Evolutionary conservation across 306 rosid genomes (phyloP).

Genomic region (Begonia loranthoides): DNA sequence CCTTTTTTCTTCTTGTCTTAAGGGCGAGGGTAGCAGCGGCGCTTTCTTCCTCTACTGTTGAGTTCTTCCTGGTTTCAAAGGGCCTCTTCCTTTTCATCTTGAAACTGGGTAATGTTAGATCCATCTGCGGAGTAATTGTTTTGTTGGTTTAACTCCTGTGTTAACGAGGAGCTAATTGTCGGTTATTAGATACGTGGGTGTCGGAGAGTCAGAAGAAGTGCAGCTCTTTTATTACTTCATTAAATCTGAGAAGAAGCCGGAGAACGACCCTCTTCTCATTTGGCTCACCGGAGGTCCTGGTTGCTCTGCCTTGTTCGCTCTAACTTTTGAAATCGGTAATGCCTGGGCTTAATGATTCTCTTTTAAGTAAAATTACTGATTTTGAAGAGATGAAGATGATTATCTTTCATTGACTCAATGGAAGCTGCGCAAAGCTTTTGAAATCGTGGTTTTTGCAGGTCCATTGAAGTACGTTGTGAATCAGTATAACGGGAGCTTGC

Average conservation of each 20-base stretch:
- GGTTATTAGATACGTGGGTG: slow-evolving; percentile 46
- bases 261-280: slow-evolving; percentile 46
- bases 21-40: slow-evolving; percentile 3
- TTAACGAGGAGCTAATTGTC: not conserved
- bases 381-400: not conserved
- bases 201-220: slow-evolving; percentile 40
- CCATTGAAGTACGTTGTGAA: slow-evolving; percentile 31
- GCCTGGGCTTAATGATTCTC: too few relatives aligned
- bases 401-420: too few relatives aligned
- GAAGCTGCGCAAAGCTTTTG: not conserved
- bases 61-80: slow-evolving; percentile 54
- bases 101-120: slow-evolving; percentile 42
- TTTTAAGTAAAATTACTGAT: not conserved
- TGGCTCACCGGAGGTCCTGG: slow-evolving; percentile 80
- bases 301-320: slow-evolving; percentile 38
- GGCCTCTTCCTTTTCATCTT: slow-evolving; percentile 48
- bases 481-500: slow-evolving; percentile 35
- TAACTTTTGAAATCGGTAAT: slow-evolving; percentile 38
- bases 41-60: slow-evolving; percentile 9
- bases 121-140: not conserved
- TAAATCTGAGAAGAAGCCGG: slow-evolving; percentile 40
- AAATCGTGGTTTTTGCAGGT: slow-evolving; percentile 38
- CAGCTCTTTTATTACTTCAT: slow-evolving; percentile 49
- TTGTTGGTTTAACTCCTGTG: not conserved
- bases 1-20: slow-evolving; percentile 1